These are phyloP conservation scores for Hymenoscyphus occultus DNA, from an alignment of 2,329 filamentous ascomycete genomes.

Conservation along the genomic window DNA sequence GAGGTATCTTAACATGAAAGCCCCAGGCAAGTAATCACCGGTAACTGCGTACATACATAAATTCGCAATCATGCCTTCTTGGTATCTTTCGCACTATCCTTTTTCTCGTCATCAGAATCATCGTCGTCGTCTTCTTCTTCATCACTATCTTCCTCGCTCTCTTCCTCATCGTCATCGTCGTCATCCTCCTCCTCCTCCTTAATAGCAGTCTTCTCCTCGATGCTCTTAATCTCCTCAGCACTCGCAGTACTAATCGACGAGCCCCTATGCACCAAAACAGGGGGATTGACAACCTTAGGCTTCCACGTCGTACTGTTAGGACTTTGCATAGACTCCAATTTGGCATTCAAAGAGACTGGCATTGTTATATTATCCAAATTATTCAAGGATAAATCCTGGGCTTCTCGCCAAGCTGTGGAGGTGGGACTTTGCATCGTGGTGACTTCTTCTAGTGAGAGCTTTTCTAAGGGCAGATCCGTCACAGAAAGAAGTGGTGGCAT, in stretches of 20 bases:
- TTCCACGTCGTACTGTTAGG: conserved; percentile 35
- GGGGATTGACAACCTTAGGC: conserved; percentile 22
- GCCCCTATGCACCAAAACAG: conserved; percentile 27
- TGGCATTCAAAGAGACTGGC: not conserved
- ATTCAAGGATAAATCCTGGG: not conserved
- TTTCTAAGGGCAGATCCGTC: conserved; percentile 9
- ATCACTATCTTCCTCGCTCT: conserved; percentile 29
- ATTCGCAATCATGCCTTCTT: conserved; percentile 1
- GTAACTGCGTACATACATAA: not conserved
- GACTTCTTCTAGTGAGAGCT: conserved; percentile 15
- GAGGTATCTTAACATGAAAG: not conserved
- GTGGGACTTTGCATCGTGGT: conserved; percentile 31
- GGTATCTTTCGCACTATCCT: not conserved
- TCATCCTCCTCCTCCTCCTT: conserved; percentile 34
- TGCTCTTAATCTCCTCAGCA: conserved; percentile 31
- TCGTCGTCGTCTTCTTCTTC: conserved; percentile 36
- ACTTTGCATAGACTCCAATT: conserved; percentile 27
- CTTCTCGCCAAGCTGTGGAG: conserved; percentile 30
- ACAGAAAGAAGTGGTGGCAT: conserved; percentile 19
- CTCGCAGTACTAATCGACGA: conserved; percentile 24
- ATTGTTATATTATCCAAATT: too few species aligned
- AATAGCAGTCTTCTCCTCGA: conserved; percentile 32
- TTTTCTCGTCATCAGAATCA: conserved; percentile 16
- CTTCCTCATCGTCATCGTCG: conserved; percentile 22
- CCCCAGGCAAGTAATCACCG: not conserved